These are phyloP conservation scores for Nitzschia sp. DNA, from an alignment of 108 stramenopile genomes.

Conservation along the genomic window DNA sequence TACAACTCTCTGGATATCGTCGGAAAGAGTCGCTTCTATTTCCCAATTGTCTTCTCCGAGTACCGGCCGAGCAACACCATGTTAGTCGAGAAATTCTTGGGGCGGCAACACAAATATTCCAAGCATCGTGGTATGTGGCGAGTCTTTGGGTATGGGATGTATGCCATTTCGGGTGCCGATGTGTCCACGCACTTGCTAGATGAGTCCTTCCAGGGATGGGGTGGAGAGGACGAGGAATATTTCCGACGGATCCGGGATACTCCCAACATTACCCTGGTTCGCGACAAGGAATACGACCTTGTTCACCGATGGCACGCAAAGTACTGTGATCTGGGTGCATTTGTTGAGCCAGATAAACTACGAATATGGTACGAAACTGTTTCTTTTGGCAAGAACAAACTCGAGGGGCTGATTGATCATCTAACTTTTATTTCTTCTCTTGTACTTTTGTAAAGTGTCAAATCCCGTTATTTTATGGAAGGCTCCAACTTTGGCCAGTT, in stretches of 20 bases:
- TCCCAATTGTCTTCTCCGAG: constrained; percentile 17
- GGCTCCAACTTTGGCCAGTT: constrained; percentile 6
- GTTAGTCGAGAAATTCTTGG: constrained; percentile 8
- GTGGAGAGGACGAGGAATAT: constrained; percentile 12
- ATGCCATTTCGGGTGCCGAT: constrained; percentile 29
- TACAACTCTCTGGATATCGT: neutral
- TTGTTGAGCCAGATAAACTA: constrained; percentile 1
- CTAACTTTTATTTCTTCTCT: too few species aligned
- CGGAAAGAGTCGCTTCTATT: neutral
- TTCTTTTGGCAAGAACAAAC: neutral
- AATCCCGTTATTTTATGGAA: neutral
- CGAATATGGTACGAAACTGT: constrained; percentile 4
- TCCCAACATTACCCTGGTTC: neutral
- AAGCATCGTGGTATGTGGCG: constrained; percentile 23
- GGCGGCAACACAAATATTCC: neutral
- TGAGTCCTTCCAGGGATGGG: constrained; percentile 32
- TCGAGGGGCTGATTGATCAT: too few species aligned
- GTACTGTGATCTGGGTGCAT: neutral
- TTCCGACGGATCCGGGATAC: neutral
- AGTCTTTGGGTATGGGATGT: constrained; percentile 32
- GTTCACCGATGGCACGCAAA: constrained; percentile 16
- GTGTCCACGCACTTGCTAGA: constrained; percentile 8
- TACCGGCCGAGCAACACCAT: neutral
- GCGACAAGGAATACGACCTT: constrained; percentile 1
- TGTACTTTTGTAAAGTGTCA: constrained; percentile 2